Conservation (phyloP, 2,329 filamentous ascomycete genomes). For the Sporothrix phasma region DNA sequence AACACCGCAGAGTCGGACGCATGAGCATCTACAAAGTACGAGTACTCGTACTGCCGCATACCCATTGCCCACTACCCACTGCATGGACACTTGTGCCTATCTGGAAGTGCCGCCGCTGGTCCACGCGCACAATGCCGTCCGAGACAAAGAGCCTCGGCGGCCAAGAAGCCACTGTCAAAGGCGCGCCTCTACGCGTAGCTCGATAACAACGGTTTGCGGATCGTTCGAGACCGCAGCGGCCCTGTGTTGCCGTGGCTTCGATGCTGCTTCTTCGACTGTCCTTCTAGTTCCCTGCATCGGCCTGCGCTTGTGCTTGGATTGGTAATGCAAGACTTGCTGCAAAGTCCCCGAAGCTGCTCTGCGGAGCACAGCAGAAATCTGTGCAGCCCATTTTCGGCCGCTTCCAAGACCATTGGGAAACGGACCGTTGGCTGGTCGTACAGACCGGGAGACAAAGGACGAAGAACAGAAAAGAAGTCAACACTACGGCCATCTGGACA, state of each 20-base stretch:
- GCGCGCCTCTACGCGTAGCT: no score
- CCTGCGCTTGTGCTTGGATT: neutral
- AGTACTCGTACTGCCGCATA: no score
- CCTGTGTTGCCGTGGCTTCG: neutral
- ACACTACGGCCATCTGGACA: neutral
- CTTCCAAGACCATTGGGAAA: neutral
- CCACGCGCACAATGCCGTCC: neutral
- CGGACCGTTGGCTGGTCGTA: neutral
- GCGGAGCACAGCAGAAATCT: neutral
- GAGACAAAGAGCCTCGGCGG: neutral
- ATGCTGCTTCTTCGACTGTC: neutral
- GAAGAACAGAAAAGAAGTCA: neutral
- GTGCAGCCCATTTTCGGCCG: neutral
- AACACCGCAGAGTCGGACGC: no score
- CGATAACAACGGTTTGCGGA: neutral
- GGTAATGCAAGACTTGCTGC: neutral
- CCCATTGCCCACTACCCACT: neutral
- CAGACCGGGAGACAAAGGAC: no score
- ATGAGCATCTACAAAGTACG: no score
- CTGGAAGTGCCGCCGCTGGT: conserved; percentile 8
- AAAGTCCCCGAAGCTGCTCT: neutral
- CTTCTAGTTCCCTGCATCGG: no score
- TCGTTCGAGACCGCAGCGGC: neutral
- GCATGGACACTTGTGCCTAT: neutral
- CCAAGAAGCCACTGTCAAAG: neutral